Conservation (phyloP, 106 monocot genomes). For the Apostasia ramifera region DNA sequence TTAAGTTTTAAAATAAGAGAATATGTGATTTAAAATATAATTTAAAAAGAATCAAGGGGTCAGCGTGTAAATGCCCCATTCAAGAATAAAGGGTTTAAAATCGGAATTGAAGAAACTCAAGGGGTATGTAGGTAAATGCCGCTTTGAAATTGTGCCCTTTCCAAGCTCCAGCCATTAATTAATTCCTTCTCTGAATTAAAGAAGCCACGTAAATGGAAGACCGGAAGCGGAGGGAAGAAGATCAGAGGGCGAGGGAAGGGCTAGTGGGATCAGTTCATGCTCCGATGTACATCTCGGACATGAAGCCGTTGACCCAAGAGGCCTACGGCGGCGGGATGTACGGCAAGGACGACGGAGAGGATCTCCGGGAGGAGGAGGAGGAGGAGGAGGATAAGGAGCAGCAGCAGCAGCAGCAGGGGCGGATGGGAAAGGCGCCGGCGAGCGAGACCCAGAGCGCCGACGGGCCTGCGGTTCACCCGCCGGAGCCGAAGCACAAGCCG, state of each 20-base stretch:
- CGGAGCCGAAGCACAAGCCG: constrained; percentile 42
- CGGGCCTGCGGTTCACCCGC: constrained; percentile 24
- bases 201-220: constrained; percentile 3
- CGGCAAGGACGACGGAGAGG: constrained; percentile 32
- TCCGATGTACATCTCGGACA: constrained; percentile 33
- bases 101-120: no score
- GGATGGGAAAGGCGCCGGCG: constrained; percentile 25
- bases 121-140: no score
- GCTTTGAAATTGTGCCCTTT: no score
- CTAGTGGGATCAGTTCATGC: not conserved
- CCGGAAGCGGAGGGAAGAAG: not conserved
- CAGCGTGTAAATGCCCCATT: no score
- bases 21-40: no score
- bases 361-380: no score
- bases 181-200: no score
- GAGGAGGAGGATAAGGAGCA: no score
- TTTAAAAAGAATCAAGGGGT: no score
- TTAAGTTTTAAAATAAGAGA: no score
- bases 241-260: not conserved
- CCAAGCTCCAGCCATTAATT: no score
- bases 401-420: constrained; percentile 2
- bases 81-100: no score
- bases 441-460: constrained; percentile 81
- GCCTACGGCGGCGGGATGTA: constrained; percentile 88
- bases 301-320: constrained; percentile 51